phyloP scores from a whole-genome alignment of 2,329 filamentous ascomycete species.

The Cryphonectria japonica region DNA sequence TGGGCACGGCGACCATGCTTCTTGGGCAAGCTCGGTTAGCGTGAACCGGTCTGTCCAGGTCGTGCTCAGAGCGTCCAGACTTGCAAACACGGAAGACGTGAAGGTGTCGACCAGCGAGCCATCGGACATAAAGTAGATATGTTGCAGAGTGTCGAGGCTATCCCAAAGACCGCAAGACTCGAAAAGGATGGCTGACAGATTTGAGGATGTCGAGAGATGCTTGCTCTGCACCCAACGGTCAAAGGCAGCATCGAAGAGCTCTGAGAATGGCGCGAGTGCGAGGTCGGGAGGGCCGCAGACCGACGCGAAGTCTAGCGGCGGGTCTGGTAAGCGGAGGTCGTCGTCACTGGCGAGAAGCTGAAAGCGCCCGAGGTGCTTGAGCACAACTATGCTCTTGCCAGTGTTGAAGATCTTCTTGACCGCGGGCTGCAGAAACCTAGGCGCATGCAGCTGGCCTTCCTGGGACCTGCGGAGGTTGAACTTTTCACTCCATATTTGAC shows the following conservation, averaged over 20 bases:
- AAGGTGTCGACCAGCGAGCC: conserved; percentile 70
- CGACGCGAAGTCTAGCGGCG: conserved; percentile 58
- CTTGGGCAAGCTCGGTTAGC: conserved; percentile 76
- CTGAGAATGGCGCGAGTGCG: conserved; percentile 69
- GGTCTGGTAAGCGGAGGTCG: conserved; percentile 38
- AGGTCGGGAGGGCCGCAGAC: conserved; percentile 52
- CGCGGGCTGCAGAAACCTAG: conserved; percentile 73
- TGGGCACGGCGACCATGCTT: conserved; percentile 60
- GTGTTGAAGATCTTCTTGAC: conserved; percentile 78
- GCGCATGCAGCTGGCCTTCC: conserved; percentile 67
- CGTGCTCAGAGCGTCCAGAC: conserved; percentile 64
- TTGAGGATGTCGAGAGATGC: conserved; percentile 69
- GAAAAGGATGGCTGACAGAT: conserved; percentile 69
- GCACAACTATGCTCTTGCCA: conserved; percentile 84
- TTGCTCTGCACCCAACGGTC: conserved; percentile 77
- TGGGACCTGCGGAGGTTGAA: conserved; percentile 68
- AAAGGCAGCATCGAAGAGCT: conserved; percentile 74
- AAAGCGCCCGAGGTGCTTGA: conserved; percentile 70
- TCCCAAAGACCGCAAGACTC: conserved; percentile 68
- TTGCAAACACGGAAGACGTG: conserved; percentile 71
- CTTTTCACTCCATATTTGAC: conserved; percentile 75
- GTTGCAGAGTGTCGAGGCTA: conserved; percentile 68
- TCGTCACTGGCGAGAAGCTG: conserved; percentile 34
- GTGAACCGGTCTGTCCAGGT: conserved; percentile 82
- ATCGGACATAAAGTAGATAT: conserved; percentile 77